Base-by-base conservation (phyloP, 2,329 filamentous ascomycete species). In the Xylaria hypoxylon region DNA sequence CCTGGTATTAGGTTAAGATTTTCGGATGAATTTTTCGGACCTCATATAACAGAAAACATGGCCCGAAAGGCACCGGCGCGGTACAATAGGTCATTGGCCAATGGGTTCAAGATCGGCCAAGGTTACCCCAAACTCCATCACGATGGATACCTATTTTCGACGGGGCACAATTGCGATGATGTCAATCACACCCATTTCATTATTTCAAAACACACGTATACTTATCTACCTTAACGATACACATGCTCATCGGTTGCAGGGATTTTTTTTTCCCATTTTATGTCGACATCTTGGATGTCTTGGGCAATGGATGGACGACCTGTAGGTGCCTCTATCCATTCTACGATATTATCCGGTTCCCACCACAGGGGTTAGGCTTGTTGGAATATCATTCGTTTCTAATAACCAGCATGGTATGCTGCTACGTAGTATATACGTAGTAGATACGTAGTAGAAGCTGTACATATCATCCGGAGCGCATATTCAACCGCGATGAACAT, bases 41-140 rank as follows among this genome's bases (percentile, higher is more conserved):
- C 66, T 70, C 61, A 57, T 64, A 40, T 65, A 68, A 65, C 68
- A 67, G 64, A 65, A 47, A 72, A 64, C 72, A 72, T 71, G 72
- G 68, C 68, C 69, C 73, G 73, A 73, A 61, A 70, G 70, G 65
- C 68, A 67, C 70, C 70, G 73, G 69, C 59, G 70, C 74, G 74
- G 73, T 65, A 75, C 64, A 73, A 68, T 71, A 73, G 56, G 65
- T 70, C 69, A 77, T 76, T 77, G 75, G 75, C 67, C 75, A 76
- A 76, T 75, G 73, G 71, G 71, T 73, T 66, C 60, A 40, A 67
- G 72, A 75, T 75, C 74, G 73, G 67, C 71, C 70, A 67, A 72
- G 69, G 68, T 68, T 73, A 73, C 75, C 72, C 73, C 70, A 72
- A 71, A 65, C 65, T 71, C 67, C 68, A 53, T 67, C 55, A 61